Conservation (phyloP, 2,329 filamentous ascomycete species). For the Aspergillus floridensis region DNA sequence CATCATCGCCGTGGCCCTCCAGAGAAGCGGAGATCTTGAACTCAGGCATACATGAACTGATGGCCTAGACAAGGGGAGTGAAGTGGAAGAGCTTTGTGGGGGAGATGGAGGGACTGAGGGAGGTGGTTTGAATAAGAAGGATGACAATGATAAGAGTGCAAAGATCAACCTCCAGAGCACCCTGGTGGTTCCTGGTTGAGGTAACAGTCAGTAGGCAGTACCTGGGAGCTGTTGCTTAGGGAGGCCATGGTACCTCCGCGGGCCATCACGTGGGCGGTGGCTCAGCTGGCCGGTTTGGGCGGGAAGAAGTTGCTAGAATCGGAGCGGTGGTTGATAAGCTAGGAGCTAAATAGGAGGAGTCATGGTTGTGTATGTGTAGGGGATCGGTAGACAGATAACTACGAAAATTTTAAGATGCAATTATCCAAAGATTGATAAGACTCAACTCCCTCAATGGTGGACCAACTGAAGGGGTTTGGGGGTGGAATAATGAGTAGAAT, state of each 20-base stretch:
- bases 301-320: constrained; percentile 16
- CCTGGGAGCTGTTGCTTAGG: constrained; percentile 3
- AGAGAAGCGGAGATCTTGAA: constrained; percentile 94
- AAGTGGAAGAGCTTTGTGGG: background rate
- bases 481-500: too few relatives aligned
- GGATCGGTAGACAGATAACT: background rate
- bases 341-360: background rate
- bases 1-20: constrained; percentile 88
- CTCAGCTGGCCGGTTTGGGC: background rate
- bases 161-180: constrained; percentile 6
- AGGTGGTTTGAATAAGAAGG: background rate
- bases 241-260: constrained; percentile 7
- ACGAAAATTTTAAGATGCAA: too few relatives aligned
- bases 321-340: constrained; percentile 2
- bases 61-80: background rate
- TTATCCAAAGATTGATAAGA: too few relatives aligned
- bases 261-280: constrained; percentile 19
- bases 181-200: constrained; percentile 5
- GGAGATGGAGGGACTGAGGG: background rate
- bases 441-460: too few relatives aligned
- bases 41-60: constrained; percentile 61
- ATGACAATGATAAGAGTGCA: background rate
- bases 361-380: background rate
- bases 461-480: too few relatives aligned
- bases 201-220: background rate